phyloP scores from a whole-genome alignment of 2,329 filamentous ascomycete species.

The Fusarium mangiferae region DNA sequence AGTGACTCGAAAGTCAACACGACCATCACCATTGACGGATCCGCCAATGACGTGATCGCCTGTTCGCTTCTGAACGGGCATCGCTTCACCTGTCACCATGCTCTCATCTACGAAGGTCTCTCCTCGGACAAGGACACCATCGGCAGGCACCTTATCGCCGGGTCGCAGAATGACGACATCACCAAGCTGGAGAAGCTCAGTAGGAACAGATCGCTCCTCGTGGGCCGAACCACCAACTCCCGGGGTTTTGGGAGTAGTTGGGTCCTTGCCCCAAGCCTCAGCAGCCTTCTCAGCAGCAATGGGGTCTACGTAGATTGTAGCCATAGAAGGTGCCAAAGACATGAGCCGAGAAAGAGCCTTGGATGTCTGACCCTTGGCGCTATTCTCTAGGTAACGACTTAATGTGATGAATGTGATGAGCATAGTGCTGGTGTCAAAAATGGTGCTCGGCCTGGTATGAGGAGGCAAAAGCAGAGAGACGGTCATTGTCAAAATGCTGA shows the following conservation, averaged over 20 bases:
- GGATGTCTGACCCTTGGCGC: conserved; percentile 95
- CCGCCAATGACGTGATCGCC: conserved; percentile 86
- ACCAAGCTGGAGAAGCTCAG: conserved; percentile 91
- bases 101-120: conserved; percentile 97
- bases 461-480: conserved; percentile 81
- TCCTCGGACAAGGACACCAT: conserved; percentile 86
- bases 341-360: conserved; percentile 93
- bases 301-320: conserved; percentile 93
- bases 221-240: conserved; percentile 66
- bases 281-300: conserved; percentile 92
- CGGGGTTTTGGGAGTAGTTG: conserved; percentile 24
- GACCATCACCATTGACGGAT: conserved; percentile 93
- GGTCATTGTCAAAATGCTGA: conserved; percentile 87
- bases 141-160: conserved; percentile 95
- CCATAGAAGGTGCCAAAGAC: conserved; percentile 96
- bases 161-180: conserved; percentile 93
- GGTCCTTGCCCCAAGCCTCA: conserved; percentile 71
- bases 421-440: conserved; percentile 99
- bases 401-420: conserved; percentile 95
- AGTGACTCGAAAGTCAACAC: conserved; percentile 91
- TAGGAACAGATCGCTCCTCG: conserved; percentile 90
- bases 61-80: conserved; percentile 90
- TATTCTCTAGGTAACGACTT: conserved; percentile 91
- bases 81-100: conserved; percentile 98
- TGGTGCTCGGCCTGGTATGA: conserved; percentile 83